Evolutionary conservation across 495 filamentous ascomycete genomes (phyloP), one percentile per base, ranked within the genome.

Genomic region (Hypoxylon fragiforme): DNA sequence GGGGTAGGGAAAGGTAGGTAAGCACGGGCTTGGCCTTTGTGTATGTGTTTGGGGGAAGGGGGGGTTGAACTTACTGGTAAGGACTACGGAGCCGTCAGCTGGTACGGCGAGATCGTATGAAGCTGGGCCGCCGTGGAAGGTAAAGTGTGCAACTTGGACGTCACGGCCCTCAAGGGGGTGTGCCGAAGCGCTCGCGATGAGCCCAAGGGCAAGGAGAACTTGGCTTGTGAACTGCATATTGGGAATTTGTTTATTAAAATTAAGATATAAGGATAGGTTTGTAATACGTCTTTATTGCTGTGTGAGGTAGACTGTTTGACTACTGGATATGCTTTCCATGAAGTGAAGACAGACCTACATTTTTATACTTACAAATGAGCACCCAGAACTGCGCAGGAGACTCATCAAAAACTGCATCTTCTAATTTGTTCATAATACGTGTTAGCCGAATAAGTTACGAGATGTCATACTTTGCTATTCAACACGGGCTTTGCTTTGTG

Each of bases 71-170:
- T 12, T 60, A 63, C 57, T 51, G 8, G 63, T 65, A 18, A 28
- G 16, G 37, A 54, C 39, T 0, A 46, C 36, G 0, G 47, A 52
- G 15, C 54, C 51, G 31, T 67, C 54, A 1, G 47, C 40, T 21
- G 57, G 57, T 3, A 69, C 52, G 7, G 8, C 47, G 21, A 69
- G 37, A 0, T 62, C 42, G 44, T 69, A 65, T 1, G 57, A 60
- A n/a, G 51, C 61, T 11, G 64, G 61, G 7, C 60, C 64, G 12
- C 57, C 61, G 42, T 69, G 47, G 37, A 67, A 57, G 9, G 40
- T 62, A 14, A 69, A 37, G 16, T 66, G 37, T 0, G 44, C 57
- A 18, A 55, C 44, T 34, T 44, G 38, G 21, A 49, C 37, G 20
- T 43, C 46, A 26, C 48, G 50, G 1, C 35, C 39, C 18, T 62